Evolutionary conservation across 257 asterid genomes (phyloP), one percentile per base, ranked within the genome.

Genomic region (Buddleja alternifolia): DNA sequence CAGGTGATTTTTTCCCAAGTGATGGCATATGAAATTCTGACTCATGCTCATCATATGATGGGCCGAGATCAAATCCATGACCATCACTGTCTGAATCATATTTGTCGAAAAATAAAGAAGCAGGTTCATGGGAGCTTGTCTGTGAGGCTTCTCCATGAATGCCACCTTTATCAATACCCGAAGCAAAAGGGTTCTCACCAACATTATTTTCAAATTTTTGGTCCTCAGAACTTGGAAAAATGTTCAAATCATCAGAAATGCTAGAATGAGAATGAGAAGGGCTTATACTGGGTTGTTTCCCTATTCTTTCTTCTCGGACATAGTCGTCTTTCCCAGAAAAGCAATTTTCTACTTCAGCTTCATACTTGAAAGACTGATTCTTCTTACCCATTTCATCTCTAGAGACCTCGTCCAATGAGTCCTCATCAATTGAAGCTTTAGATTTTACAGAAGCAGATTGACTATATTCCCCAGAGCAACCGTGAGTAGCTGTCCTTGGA

Each of bases 41-140:
- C 63, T 81, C 82, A 42, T 41, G 85, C 54, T 88, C 95, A 77
- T 84, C 84, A 71, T 67, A 76, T 32, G 48, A 64, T 48, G 87
- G 82, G 66, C 82, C 86, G 10, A 65, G 19, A 71, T 73, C 76
- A 66, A 68, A 77, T 67, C 69, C 73, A 61, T 52, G 61, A 51
- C 44, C 82, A 45, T 83, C 95, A 73, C 65, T 71, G 41, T 81
- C 84, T 56, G 97, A 86, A 76, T 88, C 89, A 73, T 77, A 75
- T 42, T 82, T 84, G 62, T 89, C 93, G 75, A 79, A 85, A 67
- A 74, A 71, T 77, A 66, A 81, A 82, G 83, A 77, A 76, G 69
- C 83, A 60, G 72, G 45, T 67, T 70, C 86, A 61, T 75, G 78
- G 70, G 81, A 69, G 77, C 81, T 69, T 56, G 71, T 65, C 73